Evolutionary conservation across 257 asterid species (phyloP).

Genomic region (Lithospermum erythrorhizon): DNA sequence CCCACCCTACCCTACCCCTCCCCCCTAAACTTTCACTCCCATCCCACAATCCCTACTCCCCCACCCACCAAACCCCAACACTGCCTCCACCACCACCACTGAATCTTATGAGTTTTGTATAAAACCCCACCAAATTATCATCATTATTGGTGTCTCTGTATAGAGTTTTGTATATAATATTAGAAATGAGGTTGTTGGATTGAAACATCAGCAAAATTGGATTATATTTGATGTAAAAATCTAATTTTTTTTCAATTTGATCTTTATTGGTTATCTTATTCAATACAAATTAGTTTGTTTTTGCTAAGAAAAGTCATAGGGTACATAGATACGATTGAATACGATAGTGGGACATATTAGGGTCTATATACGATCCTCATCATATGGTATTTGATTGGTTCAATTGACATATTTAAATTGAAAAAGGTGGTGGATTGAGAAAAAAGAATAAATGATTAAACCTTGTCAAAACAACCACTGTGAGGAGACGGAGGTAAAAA

Average conservation of each 20-base stretch:
- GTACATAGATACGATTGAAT: neutral
- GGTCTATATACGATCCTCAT: constrained; percentile 1
- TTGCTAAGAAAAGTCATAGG: neutral
- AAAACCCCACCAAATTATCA: no score
- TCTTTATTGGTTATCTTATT: neutral
- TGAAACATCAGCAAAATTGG: constrained; percentile 31
- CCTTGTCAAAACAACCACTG: constrained; percentile 65
- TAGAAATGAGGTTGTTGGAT: constrained; percentile 36
- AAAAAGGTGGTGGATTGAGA: neutral
- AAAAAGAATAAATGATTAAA: constrained; percentile 43
- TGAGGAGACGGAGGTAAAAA: constrained; percentile 46
- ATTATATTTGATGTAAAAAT: constrained; percentile 16
- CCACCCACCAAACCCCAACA: no score
- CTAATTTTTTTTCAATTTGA: neutral
- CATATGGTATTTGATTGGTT: constrained; percentile 6
- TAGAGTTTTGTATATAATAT: constrained; percentile 41
- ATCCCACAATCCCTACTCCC: no score
- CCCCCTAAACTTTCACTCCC: no score
- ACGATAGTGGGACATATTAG: constrained; percentile 5
- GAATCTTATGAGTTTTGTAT: no score
- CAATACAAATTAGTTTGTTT: neutral
- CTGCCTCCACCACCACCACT: no score
- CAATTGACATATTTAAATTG: constrained; percentile 3
- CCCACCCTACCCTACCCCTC: no score
- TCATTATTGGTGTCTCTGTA: constrained; percentile 69